phyloP scores from a whole-genome alignment of 257 asterid genomes.

The Solanum chilense region DNA sequence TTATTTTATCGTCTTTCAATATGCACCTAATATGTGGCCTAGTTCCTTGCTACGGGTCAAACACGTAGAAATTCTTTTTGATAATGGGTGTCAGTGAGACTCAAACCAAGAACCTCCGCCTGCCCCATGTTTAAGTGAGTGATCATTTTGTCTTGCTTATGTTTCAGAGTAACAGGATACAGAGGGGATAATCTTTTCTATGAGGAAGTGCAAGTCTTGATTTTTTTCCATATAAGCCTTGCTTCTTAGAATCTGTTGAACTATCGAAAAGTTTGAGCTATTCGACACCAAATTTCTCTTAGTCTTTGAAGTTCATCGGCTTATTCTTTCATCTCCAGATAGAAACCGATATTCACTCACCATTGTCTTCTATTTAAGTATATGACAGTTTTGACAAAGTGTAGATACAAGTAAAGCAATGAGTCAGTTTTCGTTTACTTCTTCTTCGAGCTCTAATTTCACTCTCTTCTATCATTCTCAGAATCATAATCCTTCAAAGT shows the following conservation, averaged over 20 bases:
- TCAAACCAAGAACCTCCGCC: neutral
- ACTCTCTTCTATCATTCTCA: constrained; percentile 41
- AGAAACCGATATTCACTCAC: neutral
- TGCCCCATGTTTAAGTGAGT: neutral
- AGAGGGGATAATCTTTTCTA: neutral
- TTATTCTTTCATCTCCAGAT: neutral
- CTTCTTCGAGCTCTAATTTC: constrained; percentile 56
- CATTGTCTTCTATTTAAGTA: neutral
- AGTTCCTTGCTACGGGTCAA: neutral
- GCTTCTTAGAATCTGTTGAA: neutral
- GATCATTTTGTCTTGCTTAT: neutral
- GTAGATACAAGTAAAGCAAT: constrained; percentile 10
- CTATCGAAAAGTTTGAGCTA: neutral
- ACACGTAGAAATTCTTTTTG: neutral
- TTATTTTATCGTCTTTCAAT: neutral
- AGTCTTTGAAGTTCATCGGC: neutral
- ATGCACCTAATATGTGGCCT: neutral
- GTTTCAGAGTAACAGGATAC: neutral
- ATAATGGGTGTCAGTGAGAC: neutral
- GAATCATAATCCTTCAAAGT: constrained; percentile 27
- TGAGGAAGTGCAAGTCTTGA: neutral
- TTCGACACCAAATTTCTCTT: neutral
- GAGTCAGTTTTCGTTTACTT: constrained; percentile 41
- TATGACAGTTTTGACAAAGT: neutral
- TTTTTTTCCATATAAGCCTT: neutral